Evolutionary conservation across 2,329 filamentous ascomycete genomes (phyloP), one percentile per base, ranked within the genome.

Genomic region (Ustulina deusta): DNA sequence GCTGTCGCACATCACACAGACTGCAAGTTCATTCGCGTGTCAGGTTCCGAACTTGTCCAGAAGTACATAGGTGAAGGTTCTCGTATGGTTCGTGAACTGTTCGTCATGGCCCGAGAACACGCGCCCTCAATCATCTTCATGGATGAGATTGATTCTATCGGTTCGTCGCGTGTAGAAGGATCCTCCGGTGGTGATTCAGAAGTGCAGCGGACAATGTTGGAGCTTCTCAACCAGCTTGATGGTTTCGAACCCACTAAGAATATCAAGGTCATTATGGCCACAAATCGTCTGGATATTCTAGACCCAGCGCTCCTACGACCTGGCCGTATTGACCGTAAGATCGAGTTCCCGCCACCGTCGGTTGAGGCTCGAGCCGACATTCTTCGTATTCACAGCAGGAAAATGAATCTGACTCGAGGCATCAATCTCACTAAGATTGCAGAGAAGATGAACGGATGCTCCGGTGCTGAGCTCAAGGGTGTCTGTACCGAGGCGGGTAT

Each of bases 231-330:
- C 84, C 96, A 99, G 85, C 89, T 99, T 68, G 96, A 99, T 79
- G 96, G 96, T 58, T 99, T 99, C 82, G 96, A 98, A 83, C 96
- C 96, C 6, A 98, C 95, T 54, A 99, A 99, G 86, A 98, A 98
- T 83, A 99, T 99, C 89, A 99, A 99, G 83, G 93, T 99, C 80
- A 97, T 99, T 83, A 99, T 99, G 95, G 96, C 96, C 62, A 99
- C 96, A 56, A 99, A 99, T 83, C 93, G 96, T 79, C 88, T 99
- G 71, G 96, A 99, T 77, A 98, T 99, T 72, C 89, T 99, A 54
- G 96, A 99, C 80, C 96, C 96, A 1, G 96, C 96, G 1, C 87
- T 99, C 51, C 86, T 99, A 73, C 91, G 96, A 75, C 96, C 96
- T n/a, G 96, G 96, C 60, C 93, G 96, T 77, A 98, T 99, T 81